A percentile compares a stretch with the other conserved stretches of the same genome.
These are phyloP conservation scores for Vitrella brassicaformis DNA, from an alignment of 73 alveolate genomes.

Conservation along the genomic window DNA sequence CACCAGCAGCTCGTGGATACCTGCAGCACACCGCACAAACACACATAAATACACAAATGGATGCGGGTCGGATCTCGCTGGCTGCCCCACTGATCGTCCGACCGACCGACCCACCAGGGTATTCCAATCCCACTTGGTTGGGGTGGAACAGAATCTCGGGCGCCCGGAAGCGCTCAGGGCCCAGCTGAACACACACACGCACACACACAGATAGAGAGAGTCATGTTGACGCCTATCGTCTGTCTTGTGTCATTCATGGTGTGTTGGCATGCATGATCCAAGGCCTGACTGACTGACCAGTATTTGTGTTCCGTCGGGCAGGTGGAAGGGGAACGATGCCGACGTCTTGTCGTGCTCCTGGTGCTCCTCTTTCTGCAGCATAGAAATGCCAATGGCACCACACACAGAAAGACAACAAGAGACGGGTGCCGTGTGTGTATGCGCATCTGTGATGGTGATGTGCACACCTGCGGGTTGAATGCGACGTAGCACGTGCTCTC, in stretches of 20 bases:
- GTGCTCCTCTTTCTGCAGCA: slow-evolving; percentile 29
- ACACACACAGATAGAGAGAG: neutral
- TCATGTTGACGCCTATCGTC: too few relatives aligned
- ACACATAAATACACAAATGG: neutral
- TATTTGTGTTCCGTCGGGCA: neutral
- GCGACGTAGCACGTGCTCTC: slow-evolving; percentile 36
- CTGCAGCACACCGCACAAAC: neutral
- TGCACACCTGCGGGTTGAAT: slow-evolving; percentile 4
- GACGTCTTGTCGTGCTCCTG: slow-evolving; percentile 27
- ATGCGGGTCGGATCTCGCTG: too few relatives aligned
- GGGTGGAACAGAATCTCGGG: slow-evolving; percentile 90
- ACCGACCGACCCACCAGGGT: slow-evolving; percentile 38
- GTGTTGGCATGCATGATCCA: too few relatives aligned
- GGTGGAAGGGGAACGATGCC: slow-evolving; percentile 9
- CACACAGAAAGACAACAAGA: neutral
- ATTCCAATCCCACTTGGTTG: slow-evolving; percentile 62
- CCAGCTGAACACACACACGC: slow-evolving; percentile 19
- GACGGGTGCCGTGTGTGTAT: neutral
- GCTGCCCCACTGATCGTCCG: too few relatives aligned
- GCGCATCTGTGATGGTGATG: too few relatives aligned
- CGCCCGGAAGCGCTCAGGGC: slow-evolving; percentile 59
- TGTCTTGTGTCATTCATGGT: too few relatives aligned
- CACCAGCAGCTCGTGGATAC: slow-evolving; percentile 59
- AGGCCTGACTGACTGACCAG: neutral
- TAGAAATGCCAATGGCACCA: too few relatives aligned